Evolutionary conservation across 2,329 filamentous ascomycete genomes (phyloP).

Genomic region (Coniella vitis): DNA sequence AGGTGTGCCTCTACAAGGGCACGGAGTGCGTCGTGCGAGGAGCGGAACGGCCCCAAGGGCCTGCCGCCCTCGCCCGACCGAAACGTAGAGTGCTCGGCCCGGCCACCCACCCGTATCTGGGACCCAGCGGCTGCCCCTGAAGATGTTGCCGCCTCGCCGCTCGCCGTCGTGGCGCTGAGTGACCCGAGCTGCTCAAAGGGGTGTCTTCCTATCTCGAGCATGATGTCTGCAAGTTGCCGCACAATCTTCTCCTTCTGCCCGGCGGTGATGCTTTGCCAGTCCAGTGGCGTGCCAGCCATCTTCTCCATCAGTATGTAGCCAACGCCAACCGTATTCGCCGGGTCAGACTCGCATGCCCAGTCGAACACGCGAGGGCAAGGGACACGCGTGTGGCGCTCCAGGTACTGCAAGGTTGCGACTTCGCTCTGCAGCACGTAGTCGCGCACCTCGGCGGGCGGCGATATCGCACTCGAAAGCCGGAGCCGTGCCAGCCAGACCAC

Average conservation of each 20-base stretch:
- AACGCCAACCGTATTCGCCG: not conserved
- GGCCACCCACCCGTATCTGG: not conserved
- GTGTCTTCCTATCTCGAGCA: not conserved
- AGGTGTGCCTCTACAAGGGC: too few species aligned
- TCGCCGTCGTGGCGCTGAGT: not conserved
- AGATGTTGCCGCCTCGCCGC: not conserved
- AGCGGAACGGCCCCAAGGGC: too few species aligned
- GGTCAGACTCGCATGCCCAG: not conserved
- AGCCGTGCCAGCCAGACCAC: not conserved
- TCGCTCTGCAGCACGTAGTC: not conserved
- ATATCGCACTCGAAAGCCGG: not conserved
- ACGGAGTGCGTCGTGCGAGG: too few species aligned
- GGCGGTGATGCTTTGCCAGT: not conserved
- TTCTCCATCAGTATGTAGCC: not conserved
- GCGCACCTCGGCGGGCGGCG: not conserved
- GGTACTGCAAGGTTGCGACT: not conserved
- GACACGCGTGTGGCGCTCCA: not conserved
- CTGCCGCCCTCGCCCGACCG: too few species aligned
- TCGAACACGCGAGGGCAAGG: not conserved
- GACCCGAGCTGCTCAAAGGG: not conserved
- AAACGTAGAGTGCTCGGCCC: not conserved
- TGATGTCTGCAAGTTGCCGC: not conserved
- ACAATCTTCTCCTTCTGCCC: not conserved
- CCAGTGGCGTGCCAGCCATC: not conserved
- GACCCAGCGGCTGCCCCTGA: not conserved